Conservation (phyloP, 1,284 basidiomycete genomes). For the Stereum hirsutum region DNA sequence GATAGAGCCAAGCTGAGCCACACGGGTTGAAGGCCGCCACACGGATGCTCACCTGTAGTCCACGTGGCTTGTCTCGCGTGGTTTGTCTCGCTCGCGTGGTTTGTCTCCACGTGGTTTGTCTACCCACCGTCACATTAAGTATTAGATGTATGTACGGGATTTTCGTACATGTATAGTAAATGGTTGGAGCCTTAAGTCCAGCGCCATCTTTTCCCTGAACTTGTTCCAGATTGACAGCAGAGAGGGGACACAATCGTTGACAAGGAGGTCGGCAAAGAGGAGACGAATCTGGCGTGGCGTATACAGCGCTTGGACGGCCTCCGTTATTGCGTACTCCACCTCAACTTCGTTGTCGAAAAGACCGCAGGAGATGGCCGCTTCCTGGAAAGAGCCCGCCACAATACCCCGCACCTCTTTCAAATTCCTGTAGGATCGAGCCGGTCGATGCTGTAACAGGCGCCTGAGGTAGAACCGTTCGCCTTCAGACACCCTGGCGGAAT, state of each 20-base stretch:
- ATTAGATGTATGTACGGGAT: too few relatives aligned
- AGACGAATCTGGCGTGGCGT: constrained; percentile 14
- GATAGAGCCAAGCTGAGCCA: too few relatives aligned
- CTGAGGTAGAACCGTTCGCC: constrained; percentile 27
- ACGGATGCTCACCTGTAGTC: too few relatives aligned
- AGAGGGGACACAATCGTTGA: constrained; percentile 12
- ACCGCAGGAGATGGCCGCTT: constrained; percentile 18
- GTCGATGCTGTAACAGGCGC: constrained; percentile 14
- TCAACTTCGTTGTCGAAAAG: constrained; percentile 19
- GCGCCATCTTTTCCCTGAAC: constrained; percentile 1
- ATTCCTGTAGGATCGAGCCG: constrained; percentile 17
- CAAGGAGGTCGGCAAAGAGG: constrained; percentile 14
- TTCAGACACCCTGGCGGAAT: constrained; percentile 17
- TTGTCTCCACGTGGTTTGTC: too few relatives aligned
- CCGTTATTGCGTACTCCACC: constrained; percentile 12
- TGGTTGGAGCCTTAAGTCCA: constrained; percentile 8
- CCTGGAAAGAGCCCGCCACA: constrained; percentile 16
- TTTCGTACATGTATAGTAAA: too few relatives aligned
- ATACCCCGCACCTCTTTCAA: constrained; percentile 15
- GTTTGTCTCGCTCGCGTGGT: too few relatives aligned
- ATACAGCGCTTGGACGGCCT: constrained; percentile 10
- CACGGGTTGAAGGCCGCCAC: too few relatives aligned
- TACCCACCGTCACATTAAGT: too few relatives aligned
- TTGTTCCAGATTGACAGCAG: constrained; percentile 12
- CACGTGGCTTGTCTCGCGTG: too few relatives aligned